Evolutionary conservation across 2,329 filamentous ascomycete species (phyloP), one percentile per base, ranked within the genome.

Genomic region (Fonsecaea monophora): DNA sequence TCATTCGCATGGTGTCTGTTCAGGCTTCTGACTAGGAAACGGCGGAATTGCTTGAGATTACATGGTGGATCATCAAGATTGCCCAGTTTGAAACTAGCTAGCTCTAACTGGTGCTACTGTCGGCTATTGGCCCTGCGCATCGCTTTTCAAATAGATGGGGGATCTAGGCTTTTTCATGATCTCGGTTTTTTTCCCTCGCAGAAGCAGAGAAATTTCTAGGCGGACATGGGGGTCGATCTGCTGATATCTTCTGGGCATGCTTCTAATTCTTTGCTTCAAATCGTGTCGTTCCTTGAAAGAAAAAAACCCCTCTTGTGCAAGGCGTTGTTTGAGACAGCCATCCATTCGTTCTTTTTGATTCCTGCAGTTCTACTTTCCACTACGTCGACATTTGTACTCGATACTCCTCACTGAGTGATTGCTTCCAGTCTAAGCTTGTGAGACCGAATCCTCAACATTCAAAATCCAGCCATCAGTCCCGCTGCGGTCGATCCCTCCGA

Each of bases 61-160:
- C 60, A 48, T 13, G 25, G 12, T 37, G 60, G 53, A 45, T 32
- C 40, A 15, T 9, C 50, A n/a, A 35, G 35, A 45, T 34, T 53
- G 18, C 42, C 38, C 37, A 50, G 37, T 25, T 42, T 34, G 18
- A 54, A 64, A 60, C 53, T 56, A 38, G 61, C 53, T 64, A 60
- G 30, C 21, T 25, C 21, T 56, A 30, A 25, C 34, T 32, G 21
- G 30, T 21, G n/a, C 38, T n/a, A 53, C 32, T 7, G 21, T 15
- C 48, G n/a, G 56, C 60, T 50, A 56, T 60, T 64, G 60, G 60
- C 53, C 37, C 37, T 15, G 18, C 25, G 21, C 37, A 3, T 38
- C 60, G 42, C 60, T 57, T 25, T 50, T 21, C 37, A 7, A 37
- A 34, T 55, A 21, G 15, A 18, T 7, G 37, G 18, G 15, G 15